Evolutionary conservation across 2,329 filamentous ascomycete species (phyloP), one percentile per base, ranked within the genome.

Genomic region (Fusarium sp.): DNA sequence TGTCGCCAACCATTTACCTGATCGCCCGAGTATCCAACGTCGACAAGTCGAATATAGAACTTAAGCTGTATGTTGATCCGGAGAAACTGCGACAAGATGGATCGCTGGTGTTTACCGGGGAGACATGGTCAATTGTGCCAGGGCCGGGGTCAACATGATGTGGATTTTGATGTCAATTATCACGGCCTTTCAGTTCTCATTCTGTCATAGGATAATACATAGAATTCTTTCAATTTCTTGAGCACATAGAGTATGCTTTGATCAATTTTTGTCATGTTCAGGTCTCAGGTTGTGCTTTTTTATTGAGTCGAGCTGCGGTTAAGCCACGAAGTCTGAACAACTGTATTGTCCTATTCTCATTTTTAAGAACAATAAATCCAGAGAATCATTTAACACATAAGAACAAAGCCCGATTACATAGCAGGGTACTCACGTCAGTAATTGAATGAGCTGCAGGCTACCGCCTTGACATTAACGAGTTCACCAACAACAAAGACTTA

Each of bases 11-110:
- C 11, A 65, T 84, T 2, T 84, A 84, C 52, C 60, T 83, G 5
- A 77, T 85, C 28, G 78, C 82, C 13, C 73, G 82, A 6, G 81
- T 84, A 0, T 84, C 73, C 42, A 73, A 82, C 42, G 46, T 85
- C 0, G 77, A 76, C 1, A 64, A 63, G 9, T 22, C 74, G 0
- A 65, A 61, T 6, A 71, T 81, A 26, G 76, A 73, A 0, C 19
- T 83, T 38, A 77, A 72, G 31, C 38, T 84, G 0, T 83, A 80
- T 52, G 46, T 84, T 1, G 78, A 84, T 70, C 82, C 78, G 0
- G 76, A 79, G 56, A 69, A 57, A 2, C 31, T 77, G 53, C 66
- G 76, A 15, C 42, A 57, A 15, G 44, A 67, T 4, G 67, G 71
- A 0, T 36, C 62, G 13, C 57, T 82, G 57, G 55, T 65, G 10